Conservation (phyloP, 129 eudicot species). For the Tagetes patula region DNA sequence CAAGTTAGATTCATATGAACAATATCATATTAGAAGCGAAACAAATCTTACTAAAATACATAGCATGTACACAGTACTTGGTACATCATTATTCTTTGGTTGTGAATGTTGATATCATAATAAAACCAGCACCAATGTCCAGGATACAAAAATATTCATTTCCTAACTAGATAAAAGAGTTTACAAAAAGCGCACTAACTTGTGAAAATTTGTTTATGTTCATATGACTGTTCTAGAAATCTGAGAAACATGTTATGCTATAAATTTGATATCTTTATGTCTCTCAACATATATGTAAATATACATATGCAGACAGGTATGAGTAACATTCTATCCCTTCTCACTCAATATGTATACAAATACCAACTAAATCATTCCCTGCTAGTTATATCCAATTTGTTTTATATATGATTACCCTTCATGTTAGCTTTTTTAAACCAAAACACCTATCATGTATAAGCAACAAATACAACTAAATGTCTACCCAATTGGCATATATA, state of each 20-base stretch:
- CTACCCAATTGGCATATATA: slow-evolving; percentile 15
- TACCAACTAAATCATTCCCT: not conserved
- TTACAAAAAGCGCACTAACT: not conserved
- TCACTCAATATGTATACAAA: not conserved
- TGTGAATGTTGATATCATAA: not conserved
- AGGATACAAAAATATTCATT: not conserved
- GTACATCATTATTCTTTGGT: slow-evolving; percentile 1
- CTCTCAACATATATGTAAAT: not conserved
- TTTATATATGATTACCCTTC: not conserved
- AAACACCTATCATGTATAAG: not conserved
- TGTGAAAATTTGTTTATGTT: not conserved
- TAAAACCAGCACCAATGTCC: not conserved
- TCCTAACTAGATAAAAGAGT: not conserved
- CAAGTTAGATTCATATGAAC: not conserved
- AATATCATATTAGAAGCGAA: not conserved
- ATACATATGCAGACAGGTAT: not conserved
- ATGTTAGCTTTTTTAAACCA: not conserved
- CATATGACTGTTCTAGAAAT: slow-evolving; percentile 5
- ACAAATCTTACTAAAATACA: slow-evolving; percentile 1
- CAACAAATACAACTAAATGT: not conserved
- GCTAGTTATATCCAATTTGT: not conserved
- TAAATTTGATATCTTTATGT: not conserved
- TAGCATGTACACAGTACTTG: not conserved
- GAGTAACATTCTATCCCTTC: not conserved
- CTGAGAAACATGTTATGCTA: not conserved